phyloP scores from a whole-genome alignment of 441 rosid genomes.

The Theobroma grandiflorum region DNA sequence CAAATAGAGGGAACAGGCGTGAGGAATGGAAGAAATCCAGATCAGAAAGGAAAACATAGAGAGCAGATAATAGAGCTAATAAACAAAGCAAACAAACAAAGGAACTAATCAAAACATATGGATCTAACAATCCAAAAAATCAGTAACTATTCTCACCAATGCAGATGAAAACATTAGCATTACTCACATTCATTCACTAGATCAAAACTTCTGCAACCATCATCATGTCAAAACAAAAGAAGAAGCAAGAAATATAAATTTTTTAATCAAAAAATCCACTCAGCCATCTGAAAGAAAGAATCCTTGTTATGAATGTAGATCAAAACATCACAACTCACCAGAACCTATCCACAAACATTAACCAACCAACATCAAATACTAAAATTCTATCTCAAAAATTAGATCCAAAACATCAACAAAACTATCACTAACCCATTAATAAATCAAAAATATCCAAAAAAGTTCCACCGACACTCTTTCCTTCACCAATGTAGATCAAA shows the following conservation, averaged over 20 bases:
- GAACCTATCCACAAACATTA: background rate
- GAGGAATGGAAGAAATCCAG: background rate
- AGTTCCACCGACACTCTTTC: slow-evolving; percentile 1
- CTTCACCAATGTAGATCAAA: slow-evolving; percentile 20
- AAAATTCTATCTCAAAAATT: background rate
- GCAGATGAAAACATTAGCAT: slow-evolving; percentile 1
- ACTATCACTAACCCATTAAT: slow-evolving; percentile 1
- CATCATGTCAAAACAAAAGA: background rate
- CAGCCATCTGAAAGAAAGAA: background rate
- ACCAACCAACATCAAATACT: background rate
- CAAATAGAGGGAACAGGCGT: background rate
- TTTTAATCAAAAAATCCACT: background rate
- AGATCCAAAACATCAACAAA: slow-evolving; percentile 12
- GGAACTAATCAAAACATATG: background rate
- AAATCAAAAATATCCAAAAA: background rate
- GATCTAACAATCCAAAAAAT: slow-evolving; percentile 1
- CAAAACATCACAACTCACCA: background rate
- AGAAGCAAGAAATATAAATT: background rate
- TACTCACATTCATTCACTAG: background rate
- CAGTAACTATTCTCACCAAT: background rate
- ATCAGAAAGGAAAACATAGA: background rate
- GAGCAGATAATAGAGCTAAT: background rate
- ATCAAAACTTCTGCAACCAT: slow-evolving; percentile 16
- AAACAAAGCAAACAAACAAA: background rate
- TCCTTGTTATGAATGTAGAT: background rate